Base-by-base conservation (phyloP, 148 eudicot genomes). In the Rhododendron griersonianum region DNA sequence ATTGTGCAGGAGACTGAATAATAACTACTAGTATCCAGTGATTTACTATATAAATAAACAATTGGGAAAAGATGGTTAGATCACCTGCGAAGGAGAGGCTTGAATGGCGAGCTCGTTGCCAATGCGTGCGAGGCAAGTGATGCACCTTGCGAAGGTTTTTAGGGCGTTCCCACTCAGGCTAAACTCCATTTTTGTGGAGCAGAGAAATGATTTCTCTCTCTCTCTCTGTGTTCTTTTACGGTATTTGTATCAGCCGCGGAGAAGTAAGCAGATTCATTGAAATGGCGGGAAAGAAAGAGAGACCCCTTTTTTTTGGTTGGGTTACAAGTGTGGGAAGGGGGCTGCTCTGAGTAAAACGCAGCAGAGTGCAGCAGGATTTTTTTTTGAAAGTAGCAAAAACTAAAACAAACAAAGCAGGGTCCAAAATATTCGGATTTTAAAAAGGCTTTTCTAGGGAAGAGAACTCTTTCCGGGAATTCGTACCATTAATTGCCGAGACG, bases 71-170 rank as follows among this genome's bases (percentile, higher is more conserved):
- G 18, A 21, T 3, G 23, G 75, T 14, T 13, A 57, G 63, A 44
- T 2, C 45, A 96, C 99, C 98, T 90, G 98, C 78, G 98, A 89
- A 86, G 96, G 87, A 85, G 98, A 91, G 85, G 96, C 95, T 92
- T 95, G 98, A 85, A 97, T 89, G 81, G 94, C 90, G 48, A 97
- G 95, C 79, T 97, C 98, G 89, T 95, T 95, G 86, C 98, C 99
- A 86, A 97, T 92, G 87, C 98, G 98, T 41, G 99, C 96, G 33
- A 97, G 96, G 85, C 96, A 93, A 75, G 94, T 92, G 85, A 97
- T 92, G 78, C 95, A 91, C 69, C 99, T 91, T 35, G 92, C 94
- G 55, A 95, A 93, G 44, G 96, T 95, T 76, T 97, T 97, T 48
- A 97, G 91, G 6, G 94, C 92, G 85, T 90, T 94, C 28, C 99